phyloP scores from a whole-genome alignment of 2,329 filamentous ascomycete species.

The Talaromyces amestolkiae region DNA sequence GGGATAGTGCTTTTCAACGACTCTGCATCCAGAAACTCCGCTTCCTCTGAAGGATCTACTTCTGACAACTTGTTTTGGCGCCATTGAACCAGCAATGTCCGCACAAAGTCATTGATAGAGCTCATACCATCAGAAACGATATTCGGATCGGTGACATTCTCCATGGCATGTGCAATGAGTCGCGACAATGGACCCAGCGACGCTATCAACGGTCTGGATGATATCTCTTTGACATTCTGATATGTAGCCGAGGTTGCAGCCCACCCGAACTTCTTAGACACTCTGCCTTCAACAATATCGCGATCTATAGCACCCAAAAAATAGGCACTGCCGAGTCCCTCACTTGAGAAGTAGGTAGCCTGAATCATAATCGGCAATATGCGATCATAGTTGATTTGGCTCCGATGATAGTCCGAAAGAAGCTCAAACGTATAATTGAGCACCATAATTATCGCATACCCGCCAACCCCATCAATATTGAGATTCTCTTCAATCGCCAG shows the following conservation, averaged over 20 bases:
- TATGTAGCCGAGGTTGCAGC: slow-evolving; percentile 57
- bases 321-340: slow-evolving; percentile 73
- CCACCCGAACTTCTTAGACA: slow-evolving; percentile 64
- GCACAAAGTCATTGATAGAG: slow-evolving; percentile 65
- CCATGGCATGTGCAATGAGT: slow-evolving; percentile 61
- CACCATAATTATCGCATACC: slow-evolving; percentile 61
- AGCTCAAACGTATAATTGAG: slow-evolving; percentile 75
- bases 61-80: slow-evolving; percentile 69
- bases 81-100: slow-evolving; percentile 69
- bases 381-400: slow-evolving; percentile 63
- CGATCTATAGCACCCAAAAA: slow-evolving; percentile 69
- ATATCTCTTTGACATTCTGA: slow-evolving; percentile 54
- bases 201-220: slow-evolving; percentile 57
- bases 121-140: slow-evolving; percentile 51
- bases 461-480: slow-evolving; percentile 50
- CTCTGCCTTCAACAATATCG: slow-evolving; percentile 58
- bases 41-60: slow-evolving; percentile 67
- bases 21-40: slow-evolving; percentile 60
- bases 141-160: slow-evolving; percentile 51
- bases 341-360: slow-evolving; percentile 64
- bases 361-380: slow-evolving; percentile 69
- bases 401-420: slow-evolving; percentile 60
- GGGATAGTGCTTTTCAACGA: slow-evolving; percentile 67
- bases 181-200: slow-evolving; percentile 63
- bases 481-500: slow-evolving; percentile 65